A percentile compares a stretch with the other conserved stretches of the same genome.
Conservation (phyloP, 2,329 filamentous ascomycete species). For the Penicillium sp. region DNA sequence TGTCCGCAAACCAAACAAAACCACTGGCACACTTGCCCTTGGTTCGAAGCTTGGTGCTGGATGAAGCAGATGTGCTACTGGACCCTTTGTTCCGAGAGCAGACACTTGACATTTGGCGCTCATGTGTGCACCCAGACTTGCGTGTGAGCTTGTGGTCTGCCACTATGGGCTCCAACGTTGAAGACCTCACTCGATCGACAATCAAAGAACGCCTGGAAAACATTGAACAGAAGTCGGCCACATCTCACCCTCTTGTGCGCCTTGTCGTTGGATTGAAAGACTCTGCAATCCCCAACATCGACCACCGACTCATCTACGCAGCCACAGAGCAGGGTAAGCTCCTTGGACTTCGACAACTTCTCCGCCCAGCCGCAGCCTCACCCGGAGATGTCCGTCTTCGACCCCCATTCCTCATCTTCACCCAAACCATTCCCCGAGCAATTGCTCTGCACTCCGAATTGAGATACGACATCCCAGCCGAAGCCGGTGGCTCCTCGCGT, state of each 20-base stretch:
- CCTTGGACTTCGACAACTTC: constrained; percentile 81
- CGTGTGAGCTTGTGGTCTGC: constrained; percentile 88
- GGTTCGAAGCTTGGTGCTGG: constrained; percentile 74
- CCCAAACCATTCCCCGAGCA: constrained; percentile 90
- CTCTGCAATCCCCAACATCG: constrained; percentile 87
- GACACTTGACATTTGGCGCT: constrained; percentile 79
- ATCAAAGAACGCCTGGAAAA: constrained; percentile 55
- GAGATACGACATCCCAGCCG: constrained; percentile 87
- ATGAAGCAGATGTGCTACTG: constrained; percentile 93
- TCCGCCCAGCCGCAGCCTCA: constrained; percentile 68
- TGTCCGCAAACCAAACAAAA: constrained; percentile 53
- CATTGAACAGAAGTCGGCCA: constrained; percentile 16
- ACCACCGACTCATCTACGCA: constrained; percentile 85
- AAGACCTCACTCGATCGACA: constrained; percentile 71
- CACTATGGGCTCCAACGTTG: constrained; percentile 92
- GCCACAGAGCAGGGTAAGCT: constrained; percentile 93
- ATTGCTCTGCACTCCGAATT: constrained; percentile 85
- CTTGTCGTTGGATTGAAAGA: constrained; percentile 96
- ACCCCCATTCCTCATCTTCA: constrained; percentile 92
- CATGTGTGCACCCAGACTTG: constrained; percentile 69
- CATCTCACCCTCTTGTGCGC: constrained; percentile 62
- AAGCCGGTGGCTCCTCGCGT: constrained; percentile 79
- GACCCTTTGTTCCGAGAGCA: constrained; percentile 89
- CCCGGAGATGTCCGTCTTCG: constrained; percentile 57
- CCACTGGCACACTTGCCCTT: constrained; percentile 58